These are phyloP conservation scores for Fusarium begoniae DNA, from an alignment of 2,329 filamentous ascomycete genomes.

Conservation along the genomic window DNA sequence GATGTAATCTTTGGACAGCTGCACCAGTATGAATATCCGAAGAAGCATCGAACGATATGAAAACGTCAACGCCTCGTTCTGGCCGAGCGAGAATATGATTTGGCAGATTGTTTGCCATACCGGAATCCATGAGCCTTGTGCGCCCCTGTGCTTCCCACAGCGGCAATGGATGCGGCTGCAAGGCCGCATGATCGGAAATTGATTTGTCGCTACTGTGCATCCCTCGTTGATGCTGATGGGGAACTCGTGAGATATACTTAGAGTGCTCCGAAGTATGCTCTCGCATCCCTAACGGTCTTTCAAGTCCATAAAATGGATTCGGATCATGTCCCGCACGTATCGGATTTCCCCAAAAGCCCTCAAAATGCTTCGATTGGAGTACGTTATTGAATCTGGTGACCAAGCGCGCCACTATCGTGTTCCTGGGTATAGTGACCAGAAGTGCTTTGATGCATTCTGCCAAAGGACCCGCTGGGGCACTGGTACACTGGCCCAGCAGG, in stretches of 20 bases:
- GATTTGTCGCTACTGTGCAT: rapidly evolving
- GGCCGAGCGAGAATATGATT: constrained; percentile 31
- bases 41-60: constrained; percentile 34
- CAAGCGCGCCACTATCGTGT: constrained; percentile 24
- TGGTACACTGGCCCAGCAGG: constrained; percentile 32
- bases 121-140: constrained; percentile 31
- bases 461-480: constrained; percentile 32
- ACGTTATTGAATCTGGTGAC: constrained; percentile 10
- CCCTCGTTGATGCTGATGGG: rapidly evolving
- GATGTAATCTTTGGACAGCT: constrained; percentile 26
- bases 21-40: constrained; percentile 31
- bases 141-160: constrained; percentile 37
- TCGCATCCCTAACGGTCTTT: not conserved
- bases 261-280: not conserved
- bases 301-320: constrained; percentile 37
- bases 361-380: constrained; percentile 20
- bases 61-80: constrained; percentile 27
- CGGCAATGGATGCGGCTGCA: rapidly evolving
- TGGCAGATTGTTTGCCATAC: constrained; percentile 37
- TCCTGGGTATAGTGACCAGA: constrained; percentile 20
- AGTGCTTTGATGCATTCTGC: constrained; percentile 33
- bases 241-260: rapidly evolving
- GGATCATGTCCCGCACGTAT: constrained; percentile 39
- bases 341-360: constrained; percentile 37
- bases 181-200: rapidly evolving